phyloP scores from a whole-genome alignment of 768 basidiomycete genomes.

The Boletus subcaerulescens region DNA sequence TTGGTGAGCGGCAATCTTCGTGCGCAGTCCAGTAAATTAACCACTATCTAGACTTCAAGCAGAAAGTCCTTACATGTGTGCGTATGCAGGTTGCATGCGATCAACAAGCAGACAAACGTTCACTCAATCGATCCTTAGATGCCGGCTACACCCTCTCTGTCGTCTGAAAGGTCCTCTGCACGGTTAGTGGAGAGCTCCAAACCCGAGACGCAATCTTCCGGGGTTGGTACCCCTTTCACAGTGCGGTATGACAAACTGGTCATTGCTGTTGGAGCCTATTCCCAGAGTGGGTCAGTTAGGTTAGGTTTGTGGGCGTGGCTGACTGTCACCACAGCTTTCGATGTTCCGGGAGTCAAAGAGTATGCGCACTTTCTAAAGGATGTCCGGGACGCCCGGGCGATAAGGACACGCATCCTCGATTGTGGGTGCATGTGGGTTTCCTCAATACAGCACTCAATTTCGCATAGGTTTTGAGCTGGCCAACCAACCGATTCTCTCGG shows the following conservation, averaged over 20 bases:
- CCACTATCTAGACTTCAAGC: constrained; percentile 49
- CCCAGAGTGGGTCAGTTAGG: constrained; percentile 55
- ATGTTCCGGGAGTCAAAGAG: constrained; percentile 75
- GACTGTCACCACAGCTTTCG: constrained; percentile 48
- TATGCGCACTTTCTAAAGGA: constrained; percentile 82
- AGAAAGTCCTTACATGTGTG: constrained; percentile 59
- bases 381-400: constrained; percentile 69
- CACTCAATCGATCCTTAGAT: constrained; percentile 38
- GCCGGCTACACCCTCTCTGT: constrained; percentile 54
- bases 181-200: constrained; percentile 15
- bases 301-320: constrained; percentile 4
- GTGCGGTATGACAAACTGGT: constrained; percentile 78
- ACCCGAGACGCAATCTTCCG: constrained; percentile 17
- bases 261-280: constrained; percentile 83
- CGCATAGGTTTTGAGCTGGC: constrained; percentile 77
- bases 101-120: not conserved
- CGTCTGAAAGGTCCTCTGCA: constrained; percentile 26
- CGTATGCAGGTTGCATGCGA: constrained; percentile 23
- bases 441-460: not conserved
- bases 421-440: constrained; percentile 37
- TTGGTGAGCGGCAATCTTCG: constrained; percentile 41
- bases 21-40: constrained; percentile 5
- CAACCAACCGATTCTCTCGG: constrained; percentile 73
- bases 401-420: constrained; percentile 71
- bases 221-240: constrained; percentile 43